These are phyloP conservation scores for Saccharomycopsis hybrid DNA, from an alignment of 1,139 yeast genomes.

Conservation along the genomic window DNA sequence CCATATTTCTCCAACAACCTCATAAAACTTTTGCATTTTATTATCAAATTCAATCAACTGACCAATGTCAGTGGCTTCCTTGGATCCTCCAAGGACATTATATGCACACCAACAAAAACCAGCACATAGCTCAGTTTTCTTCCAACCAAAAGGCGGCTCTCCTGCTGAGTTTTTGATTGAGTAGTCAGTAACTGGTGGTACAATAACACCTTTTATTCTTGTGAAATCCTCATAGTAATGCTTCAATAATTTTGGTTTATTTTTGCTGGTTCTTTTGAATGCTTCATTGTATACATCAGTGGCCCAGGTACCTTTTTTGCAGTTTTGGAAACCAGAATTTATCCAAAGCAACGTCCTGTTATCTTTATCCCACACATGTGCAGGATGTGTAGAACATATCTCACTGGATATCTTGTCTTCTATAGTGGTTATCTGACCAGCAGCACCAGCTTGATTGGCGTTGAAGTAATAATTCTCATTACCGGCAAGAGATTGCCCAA, in stretches of 20 bases:
- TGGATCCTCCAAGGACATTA: slow-evolving; percentile 35
- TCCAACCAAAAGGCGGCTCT: slow-evolving; percentile 31
- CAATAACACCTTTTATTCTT: slow-evolving; percentile 27
- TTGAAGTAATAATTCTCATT: slow-evolving; percentile 39
- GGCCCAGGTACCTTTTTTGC: slow-evolving; percentile 34
- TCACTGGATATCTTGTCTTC: slow-evolving; percentile 27
- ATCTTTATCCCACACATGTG: slow-evolving; percentile 37
- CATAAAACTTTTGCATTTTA: slow-evolving; percentile 23
- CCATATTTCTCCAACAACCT: slow-evolving; percentile 27
- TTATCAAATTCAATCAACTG: slow-evolving; percentile 23
- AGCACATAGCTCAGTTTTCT: slow-evolving; percentile 32
- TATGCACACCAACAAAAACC: slow-evolving; percentile 42
- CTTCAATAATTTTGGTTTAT: slow-evolving; percentile 23
- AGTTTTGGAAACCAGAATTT: slow-evolving; percentile 47
- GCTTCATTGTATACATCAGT: slow-evolving; percentile 27
- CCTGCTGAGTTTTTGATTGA: slow-evolving; percentile 26
- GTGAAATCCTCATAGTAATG: slow-evolving; percentile 25
- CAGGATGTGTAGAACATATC: slow-evolving; percentile 47
- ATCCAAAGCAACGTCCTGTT: slow-evolving; percentile 45
- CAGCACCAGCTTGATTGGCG: slow-evolving; percentile 36
- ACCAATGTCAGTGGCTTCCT: slow-evolving; percentile 22
- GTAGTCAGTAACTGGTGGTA: slow-evolving; percentile 31
- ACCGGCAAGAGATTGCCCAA: slow-evolving; percentile 44
- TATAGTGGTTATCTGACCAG: slow-evolving; percentile 21
- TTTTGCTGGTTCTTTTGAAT: slow-evolving; percentile 25